These are phyloP conservation scores for Tolypocladium album DNA, from an alignment of 2,329 filamentous ascomycete species.

Conservation along the genomic window DNA sequence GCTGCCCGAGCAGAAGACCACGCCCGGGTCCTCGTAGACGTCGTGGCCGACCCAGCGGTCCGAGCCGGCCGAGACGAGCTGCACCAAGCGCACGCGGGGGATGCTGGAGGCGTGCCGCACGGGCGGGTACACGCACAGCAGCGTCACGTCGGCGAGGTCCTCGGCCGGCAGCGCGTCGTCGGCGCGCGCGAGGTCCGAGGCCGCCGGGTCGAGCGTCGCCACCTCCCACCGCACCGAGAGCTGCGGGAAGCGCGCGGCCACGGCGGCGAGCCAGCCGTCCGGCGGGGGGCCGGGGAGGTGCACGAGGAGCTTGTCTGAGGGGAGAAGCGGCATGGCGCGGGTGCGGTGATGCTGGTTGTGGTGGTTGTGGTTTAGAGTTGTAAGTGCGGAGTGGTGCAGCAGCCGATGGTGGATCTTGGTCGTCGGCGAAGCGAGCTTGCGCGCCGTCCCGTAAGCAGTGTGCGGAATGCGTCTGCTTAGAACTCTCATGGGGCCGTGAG, in stretches of 20 bases:
- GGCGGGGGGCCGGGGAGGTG: constrained; percentile 20
- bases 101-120: constrained; percentile 18
- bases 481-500: background rate
- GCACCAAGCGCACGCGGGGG: constrained; percentile 29
- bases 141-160: constrained; percentile 28
- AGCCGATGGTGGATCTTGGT: background rate
- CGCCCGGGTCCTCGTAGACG: constrained; percentile 20
- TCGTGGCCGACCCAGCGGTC: constrained; percentile 27
- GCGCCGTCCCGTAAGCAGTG: background rate
- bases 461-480: background rate
- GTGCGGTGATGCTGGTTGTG: background rate
- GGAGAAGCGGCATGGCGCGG: constrained; percentile 12
- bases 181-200: constrained; percentile 7
- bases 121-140: constrained; percentile 22
- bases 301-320: constrained; percentile 28
- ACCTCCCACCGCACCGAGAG: constrained; percentile 25
- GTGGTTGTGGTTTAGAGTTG: background rate
- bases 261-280: constrained; percentile 21
- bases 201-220: constrained; percentile 4
- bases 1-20: constrained; percentile 29
- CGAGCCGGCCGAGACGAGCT: constrained; percentile 31
- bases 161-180: constrained; percentile 16
- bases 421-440: background rate
- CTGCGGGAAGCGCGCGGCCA: constrained; percentile 23
- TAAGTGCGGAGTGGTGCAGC: background rate